Evolutionary conservation across 208 protist species (phyloP).

Genomic region (Lotmaria passim): DNA sequence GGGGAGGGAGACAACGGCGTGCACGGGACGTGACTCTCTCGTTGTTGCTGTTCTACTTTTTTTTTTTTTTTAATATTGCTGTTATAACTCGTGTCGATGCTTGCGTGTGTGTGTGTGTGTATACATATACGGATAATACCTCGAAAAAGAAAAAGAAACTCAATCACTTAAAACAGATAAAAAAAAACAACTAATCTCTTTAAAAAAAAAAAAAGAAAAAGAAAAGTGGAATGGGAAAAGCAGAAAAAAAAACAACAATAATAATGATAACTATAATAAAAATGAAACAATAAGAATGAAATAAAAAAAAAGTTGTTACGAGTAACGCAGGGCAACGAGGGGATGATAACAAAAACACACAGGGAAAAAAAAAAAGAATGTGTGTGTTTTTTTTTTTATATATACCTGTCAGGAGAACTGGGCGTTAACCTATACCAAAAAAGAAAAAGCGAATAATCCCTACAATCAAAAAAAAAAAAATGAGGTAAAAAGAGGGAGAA

Average conservation of each 20-base stretch:
- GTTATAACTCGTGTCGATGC: no score
- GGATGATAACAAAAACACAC: background rate
- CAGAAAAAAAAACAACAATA: slow-evolving; percentile 6
- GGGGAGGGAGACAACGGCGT: no score
- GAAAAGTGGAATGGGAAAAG: background rate
- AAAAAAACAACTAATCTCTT: background rate
- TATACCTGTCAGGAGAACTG: no score
- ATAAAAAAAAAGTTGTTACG: background rate
- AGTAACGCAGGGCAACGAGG: background rate
- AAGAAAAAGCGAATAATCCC: background rate
- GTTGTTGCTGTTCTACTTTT: no score
- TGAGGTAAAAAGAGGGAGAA: background rate
- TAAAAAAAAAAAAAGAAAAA: background rate
- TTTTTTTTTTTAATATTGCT: no score
- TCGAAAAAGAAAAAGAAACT: background rate
- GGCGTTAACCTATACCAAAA: no score
- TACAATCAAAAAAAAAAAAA: background rate
- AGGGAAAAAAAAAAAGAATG: background rate
- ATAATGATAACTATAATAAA: background rate
- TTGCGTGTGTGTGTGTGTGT: no score
- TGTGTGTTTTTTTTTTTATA: no score
- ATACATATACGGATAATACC: no score
- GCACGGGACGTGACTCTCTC: no score
- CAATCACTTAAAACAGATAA: no score
- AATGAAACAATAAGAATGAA: slow-evolving; percentile 11